Base-by-base conservation (phyloP, 2,329 filamentous ascomycete genomes). In the Teratosphaeriaceae sp. region DNA sequence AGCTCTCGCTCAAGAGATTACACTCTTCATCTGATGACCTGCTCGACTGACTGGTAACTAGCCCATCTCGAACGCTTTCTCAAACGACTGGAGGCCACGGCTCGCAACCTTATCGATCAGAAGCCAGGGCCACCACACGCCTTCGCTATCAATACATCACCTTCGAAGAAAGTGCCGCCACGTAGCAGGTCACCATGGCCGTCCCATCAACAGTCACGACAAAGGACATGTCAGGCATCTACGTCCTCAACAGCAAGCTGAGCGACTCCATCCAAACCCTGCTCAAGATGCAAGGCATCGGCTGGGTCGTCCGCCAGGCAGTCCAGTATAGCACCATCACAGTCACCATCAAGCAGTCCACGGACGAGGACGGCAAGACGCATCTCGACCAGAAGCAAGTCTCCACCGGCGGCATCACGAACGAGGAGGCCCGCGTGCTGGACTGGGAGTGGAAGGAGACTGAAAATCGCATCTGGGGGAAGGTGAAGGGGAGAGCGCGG, bases 381-480 rank as follows among this genome's bases (percentile, higher is more conserved):
- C 47, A 53, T 27, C 40, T 59, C n/a, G 52, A 59, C 59, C 75
- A 79, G 45, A 75, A 79, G 45, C 87, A 94, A 68, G 71, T 76
- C 36, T 72, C 78, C 27, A 85, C 84, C 7, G 86, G 81, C 46
- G 83, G 81, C 43, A 70, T 94, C 50, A 81, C 79, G 55, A 88
- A 74, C 15, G 66, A 67, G 15, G 82, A 85, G 60, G 57, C 65
- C 6, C 75, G 82, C 37, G 65, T 59, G 1, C 63, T 83, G 2
- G 73, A 83, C 59, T 80, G 74, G 67, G 61, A 65, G 19, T 73
- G 66, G 42, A 80, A 83, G 54, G 75, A 78, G 49, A 85, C 89
- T 70, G 69, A 68, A 19, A 88, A 95, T 70, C 82, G 80, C 72
- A 76, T 94, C 52, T 95, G 94, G 62, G 88, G 88, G 45, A 69